Evolutionary conservation across 352 stramenopile species (phyloP).

Genomic region (Phytophthora cryptogea): DNA sequence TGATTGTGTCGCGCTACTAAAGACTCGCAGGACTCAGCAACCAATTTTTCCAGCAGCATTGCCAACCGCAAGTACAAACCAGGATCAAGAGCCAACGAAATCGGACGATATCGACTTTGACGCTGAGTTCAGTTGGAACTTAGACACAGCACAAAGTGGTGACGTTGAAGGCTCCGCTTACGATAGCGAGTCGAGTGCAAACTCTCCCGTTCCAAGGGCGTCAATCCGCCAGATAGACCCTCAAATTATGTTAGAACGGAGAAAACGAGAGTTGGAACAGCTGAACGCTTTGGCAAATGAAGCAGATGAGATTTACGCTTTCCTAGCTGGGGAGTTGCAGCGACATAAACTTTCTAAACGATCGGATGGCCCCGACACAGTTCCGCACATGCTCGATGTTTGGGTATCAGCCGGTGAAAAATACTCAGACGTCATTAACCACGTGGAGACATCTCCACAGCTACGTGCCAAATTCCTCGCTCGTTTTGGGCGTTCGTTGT

Average conservation of each 20-base stretch:
- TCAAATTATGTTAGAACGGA: slow-evolving; percentile 8
- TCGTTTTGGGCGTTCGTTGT: slow-evolving; percentile 64
- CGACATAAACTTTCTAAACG: slow-evolving; percentile 35
- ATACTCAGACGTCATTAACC: slow-evolving; percentile 59
- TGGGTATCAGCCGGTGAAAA: slow-evolving; percentile 70
- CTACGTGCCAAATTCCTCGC: slow-evolving; percentile 41
- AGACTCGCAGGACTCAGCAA: slow-evolving; percentile 5
- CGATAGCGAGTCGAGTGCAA: slow-evolving; percentile 22
- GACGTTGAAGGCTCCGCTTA: slow-evolving; percentile 11
- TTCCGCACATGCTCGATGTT: slow-evolving; percentile 69
- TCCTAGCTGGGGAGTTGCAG: slow-evolving; percentile 52
- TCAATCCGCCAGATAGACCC: slow-evolving; percentile 17
- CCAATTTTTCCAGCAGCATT: background rate
- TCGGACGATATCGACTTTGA: slow-evolving; percentile 17
- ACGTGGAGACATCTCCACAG: slow-evolving; percentile 32
- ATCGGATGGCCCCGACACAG: slow-evolving; percentile 34
- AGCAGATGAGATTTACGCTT: slow-evolving; percentile 67
- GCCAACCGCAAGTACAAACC: slow-evolving; percentile 1
- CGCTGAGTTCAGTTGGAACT: slow-evolving; percentile 26
- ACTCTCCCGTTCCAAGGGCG: slow-evolving; percentile 5
- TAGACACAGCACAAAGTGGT: slow-evolving; percentile 11
- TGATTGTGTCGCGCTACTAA: slow-evolving; percentile 22
- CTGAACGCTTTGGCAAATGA: slow-evolving; percentile 43
- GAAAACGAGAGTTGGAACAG: slow-evolving; percentile 23
- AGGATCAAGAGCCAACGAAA: slow-evolving; percentile 23